phyloP scores from a whole-genome alignment of 495 filamentous ascomycete species.

The Podospora appendiculata region DNA sequence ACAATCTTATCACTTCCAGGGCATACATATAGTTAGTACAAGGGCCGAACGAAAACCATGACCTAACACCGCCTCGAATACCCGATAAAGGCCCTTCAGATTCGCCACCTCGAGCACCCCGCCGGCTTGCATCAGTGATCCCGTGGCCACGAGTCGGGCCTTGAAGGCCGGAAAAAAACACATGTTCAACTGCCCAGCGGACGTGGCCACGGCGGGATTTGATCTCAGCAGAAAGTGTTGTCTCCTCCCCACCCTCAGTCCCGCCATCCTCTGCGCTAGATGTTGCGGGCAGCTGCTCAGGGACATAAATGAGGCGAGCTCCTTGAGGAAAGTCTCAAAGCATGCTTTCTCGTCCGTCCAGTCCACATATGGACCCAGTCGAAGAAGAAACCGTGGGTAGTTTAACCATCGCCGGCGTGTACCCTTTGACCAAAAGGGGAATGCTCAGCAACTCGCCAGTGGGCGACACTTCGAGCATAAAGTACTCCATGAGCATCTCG shows the following conservation, averaged over 20 bases:
- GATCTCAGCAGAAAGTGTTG: conserved; percentile 38
- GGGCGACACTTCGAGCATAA: conserved; percentile 72
- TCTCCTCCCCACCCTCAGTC: background rate
- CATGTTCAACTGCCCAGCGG: conserved; percentile 56
- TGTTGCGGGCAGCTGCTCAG: conserved; percentile 65
- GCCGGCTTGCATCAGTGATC: conserved; percentile 52
- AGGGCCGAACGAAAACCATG: background rate
- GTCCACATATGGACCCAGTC: conserved; percentile 80
- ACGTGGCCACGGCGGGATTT: conserved; percentile 49
- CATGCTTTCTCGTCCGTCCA: conserved; percentile 82
- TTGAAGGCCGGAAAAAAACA: conserved; percentile 79
- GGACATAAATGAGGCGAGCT: conserved; percentile 88
- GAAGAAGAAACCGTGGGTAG: conserved; percentile 81
- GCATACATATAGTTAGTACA: too few species aligned
- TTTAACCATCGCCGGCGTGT: conserved; percentile 76
- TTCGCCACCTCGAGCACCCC: conserved; percentile 86
- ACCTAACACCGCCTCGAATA: conserved; percentile 89
- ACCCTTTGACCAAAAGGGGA: conserved; percentile 82
- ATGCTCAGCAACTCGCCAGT: conserved; percentile 70
- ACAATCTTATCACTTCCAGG: too few species aligned
- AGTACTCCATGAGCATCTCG: conserved; percentile 90
- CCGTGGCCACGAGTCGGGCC: conserved; percentile 76
- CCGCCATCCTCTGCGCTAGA: conserved; percentile 24
- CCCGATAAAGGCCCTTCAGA: conserved; percentile 87
- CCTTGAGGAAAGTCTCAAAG: conserved; percentile 75